phyloP scores from a whole-genome alignment of 192 early-diverging fungal genomes.

The Geranomyces michiganensis region DNA sequence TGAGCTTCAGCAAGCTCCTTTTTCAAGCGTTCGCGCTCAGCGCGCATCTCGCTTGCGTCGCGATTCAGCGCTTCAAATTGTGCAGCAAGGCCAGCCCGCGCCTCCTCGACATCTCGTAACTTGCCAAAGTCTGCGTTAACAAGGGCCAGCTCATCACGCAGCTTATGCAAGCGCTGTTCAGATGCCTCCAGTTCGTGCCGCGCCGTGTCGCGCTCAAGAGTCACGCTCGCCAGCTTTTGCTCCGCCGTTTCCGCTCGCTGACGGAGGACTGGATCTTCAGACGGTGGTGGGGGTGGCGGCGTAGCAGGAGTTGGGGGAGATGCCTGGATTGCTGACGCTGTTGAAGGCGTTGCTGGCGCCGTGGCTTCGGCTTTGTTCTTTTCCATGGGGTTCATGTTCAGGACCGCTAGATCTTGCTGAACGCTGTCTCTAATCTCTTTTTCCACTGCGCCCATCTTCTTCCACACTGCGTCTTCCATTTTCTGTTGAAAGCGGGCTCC shows the following conservation, averaged over 20 bases:
- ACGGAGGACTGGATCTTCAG: not conserved
- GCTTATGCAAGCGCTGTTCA: not conserved
- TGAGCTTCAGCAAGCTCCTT: not conserved
- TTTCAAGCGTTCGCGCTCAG: not conserved
- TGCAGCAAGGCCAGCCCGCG: not conserved
- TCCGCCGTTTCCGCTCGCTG: not conserved
- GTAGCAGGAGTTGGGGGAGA: not conserved
- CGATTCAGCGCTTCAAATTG: not conserved
- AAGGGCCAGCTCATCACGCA: not conserved
- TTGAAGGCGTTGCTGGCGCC: too few species aligned
- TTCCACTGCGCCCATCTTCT: constrained; percentile 34
- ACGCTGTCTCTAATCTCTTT: constrained; percentile 36
- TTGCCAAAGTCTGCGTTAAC: not conserved
- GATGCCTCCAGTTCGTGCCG: not conserved
- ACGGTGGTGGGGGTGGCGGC: not conserved
- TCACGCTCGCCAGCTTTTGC: not conserved
- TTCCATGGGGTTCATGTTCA: constrained; percentile 20
- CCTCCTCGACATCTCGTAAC: not conserved
- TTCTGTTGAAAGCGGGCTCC: constrained; percentile 24
- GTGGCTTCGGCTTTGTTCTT: not conserved
- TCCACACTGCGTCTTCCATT: constrained; percentile 36
- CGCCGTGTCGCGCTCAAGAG: constrained; percentile 1
- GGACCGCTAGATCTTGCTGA: constrained; percentile 35
- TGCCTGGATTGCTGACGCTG: not conserved
- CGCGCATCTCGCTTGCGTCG: not conserved